Evolutionary conservation across 2,329 filamentous ascomycete genomes (phyloP), one percentile per base, ranked within the genome.

Genomic region (Corniculantispora saksenae): DNA sequence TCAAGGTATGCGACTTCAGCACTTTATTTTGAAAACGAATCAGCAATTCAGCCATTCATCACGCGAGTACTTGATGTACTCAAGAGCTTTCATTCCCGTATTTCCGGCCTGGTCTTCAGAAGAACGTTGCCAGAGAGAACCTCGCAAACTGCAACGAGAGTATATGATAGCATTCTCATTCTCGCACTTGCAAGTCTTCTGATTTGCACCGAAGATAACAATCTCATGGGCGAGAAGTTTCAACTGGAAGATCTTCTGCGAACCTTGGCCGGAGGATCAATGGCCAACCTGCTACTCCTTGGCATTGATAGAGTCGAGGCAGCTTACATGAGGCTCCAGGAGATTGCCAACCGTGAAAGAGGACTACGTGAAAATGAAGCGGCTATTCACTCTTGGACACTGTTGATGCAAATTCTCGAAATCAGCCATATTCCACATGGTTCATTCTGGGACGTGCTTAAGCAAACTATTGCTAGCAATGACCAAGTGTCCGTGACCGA

Each of bases 371-470:
- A 78, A 19, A 80, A 85, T 38, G 73, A 79, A n/a, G 72, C 77
- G 17, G 67, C 73, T 2, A 70, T 83, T 10, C 81, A 86, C 64
- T 82, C 83, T 12, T 91, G 88, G 89, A 82, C 88, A 2, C 77
- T 85, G 25, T 67, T 86, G 5, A 86, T 89, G 70, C 83, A 84
- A 56, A 75, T 83, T 0, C 72, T 90, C 5, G 81, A 84, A 32
- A 76, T 79, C 40, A 81, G 82, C 15, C 75, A 74, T 9, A 83
- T 88, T 50, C 82, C 82, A 2, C 79, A 82, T 59, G 76, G 79
- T 25, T 82, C 82, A 1, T 90, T 91, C 69, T 90, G 88, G 88
- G 86, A 89, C 63, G 68, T 89, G 38, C 71, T 81, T 1, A 83
- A 85, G 66, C 70, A 78, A 7, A 73, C 77, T 13, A 74, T 87